phyloP scores from a whole-genome alignment of 495 filamentous ascomycete genomes.

The Xylaria flabelliformis region DNA sequence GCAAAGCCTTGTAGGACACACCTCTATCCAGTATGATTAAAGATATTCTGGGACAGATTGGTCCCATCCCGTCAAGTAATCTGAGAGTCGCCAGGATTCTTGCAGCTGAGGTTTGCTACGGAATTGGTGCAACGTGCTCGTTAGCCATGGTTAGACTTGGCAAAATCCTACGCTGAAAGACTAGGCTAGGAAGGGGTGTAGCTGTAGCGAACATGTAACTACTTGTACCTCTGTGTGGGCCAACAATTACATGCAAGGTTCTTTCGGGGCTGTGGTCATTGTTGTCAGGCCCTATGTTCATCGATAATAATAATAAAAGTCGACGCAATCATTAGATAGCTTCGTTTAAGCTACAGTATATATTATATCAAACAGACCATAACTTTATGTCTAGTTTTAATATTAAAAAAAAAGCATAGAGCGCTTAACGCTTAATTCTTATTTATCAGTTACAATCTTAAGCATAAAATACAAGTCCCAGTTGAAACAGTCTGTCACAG shows the following conservation, averaged over 20 bases:
- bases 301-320: conserved; percentile 25
- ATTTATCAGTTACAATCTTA: too few species aligned
- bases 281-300: conserved; percentile 9
- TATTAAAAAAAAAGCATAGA: neutral
- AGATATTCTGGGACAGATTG: neutral
- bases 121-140: conserved; percentile 13
- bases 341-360: conserved; percentile 27
- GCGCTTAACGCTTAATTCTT: too few species aligned
- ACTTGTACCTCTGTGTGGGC: neutral
- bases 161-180: conserved; percentile 26
- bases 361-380: too few species aligned
- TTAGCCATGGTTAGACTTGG: conserved; percentile 19
- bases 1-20: neutral
- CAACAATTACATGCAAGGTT: conserved; percentile 23
- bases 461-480: too few species aligned
- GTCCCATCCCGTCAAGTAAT: neutral
- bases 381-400: neutral
- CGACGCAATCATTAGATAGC: conserved; percentile 25
- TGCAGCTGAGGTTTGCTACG: conserved; percentile 28
- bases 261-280: conserved; percentile 26
- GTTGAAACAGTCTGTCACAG: too few species aligned
- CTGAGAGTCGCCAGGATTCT: conserved; percentile 8
- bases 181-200: conserved; percentile 15
- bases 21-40: neutral
- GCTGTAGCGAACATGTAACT: neutral